Evolutionary conservation across 108 stramenopile species (phyloP).

Genomic region (Skeletonema potamos): DNA sequence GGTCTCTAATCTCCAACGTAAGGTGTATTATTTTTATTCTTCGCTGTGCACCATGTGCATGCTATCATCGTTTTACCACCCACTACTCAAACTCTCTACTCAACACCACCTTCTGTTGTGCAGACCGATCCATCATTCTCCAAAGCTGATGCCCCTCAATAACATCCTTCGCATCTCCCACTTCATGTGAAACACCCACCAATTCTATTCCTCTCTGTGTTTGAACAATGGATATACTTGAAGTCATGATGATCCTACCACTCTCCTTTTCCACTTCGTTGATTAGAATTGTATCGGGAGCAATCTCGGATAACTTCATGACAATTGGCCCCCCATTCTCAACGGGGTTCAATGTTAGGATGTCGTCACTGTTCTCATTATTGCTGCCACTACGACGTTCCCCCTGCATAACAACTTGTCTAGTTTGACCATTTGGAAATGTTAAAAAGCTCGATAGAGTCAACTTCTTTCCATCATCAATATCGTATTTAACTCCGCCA

Average conservation of each 20-base stretch:
- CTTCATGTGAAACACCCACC: conserved; percentile 29
- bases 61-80: no score
- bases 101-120: neutral
- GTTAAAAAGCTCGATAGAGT: conserved; percentile 9
- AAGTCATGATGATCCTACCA: conserved; percentile 26
- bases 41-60: no score
- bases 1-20: no score
- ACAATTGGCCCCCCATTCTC: conserved; percentile 7
- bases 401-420: conserved; percentile 16
- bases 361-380: neutral
- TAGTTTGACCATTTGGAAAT: conserved; percentile 18
- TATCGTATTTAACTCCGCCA: conserved; percentile 29
- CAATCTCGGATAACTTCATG: conserved; percentile 26
- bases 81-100: conserved; percentile 1
- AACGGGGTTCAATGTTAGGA: conserved; percentile 15
- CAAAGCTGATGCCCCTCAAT: conserved; percentile 1
- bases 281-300: conserved; percentile 35
- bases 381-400: neutral
- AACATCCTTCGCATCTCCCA: conserved; percentile 8
- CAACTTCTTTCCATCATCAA: neutral
- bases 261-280: conserved; percentile 28
- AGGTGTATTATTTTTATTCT: no score
- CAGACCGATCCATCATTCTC: neutral
- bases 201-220: conserved; percentile 3
- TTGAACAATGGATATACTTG: conserved; percentile 23